Evolutionary conservation across 331 rosid genomes (phyloP), one percentile per base, ranked within the genome.

Genomic region (Cydonia oblonga): DNA sequence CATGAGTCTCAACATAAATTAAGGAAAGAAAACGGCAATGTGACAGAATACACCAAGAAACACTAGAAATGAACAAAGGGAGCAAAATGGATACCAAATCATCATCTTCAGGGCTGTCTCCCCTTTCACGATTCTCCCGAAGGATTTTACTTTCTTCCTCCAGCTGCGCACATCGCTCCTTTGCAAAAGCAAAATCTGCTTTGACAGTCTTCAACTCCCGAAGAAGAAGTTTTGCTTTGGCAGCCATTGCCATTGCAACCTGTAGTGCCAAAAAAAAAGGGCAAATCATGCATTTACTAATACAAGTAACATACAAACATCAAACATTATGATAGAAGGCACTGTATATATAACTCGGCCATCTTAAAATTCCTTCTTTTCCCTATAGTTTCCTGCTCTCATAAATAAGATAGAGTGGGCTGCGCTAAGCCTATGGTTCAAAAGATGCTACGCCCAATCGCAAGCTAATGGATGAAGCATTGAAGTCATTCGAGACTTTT

Each of bases 231-330:
- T 93, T 93, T 67, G 98, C 98, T 89, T 93, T 91, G 46, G 98
- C 96, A 78, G 98, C 98, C 98, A 93, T 93, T 67, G 98, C 98
- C 98, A 93, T 93, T 53, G 98, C 96, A 85, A 93, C 98, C 98
- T 93, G 90, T 54, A 59, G 66, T 12, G 74, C 78, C 79, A 65
- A 49, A 15, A 15, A 35, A 77, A 73, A 49, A 81, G 60, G 69
- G 68, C 61, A 79, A 83, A 87, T 51, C 30, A 75, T 64, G 77
- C 79, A 69, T 70, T 74, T 38, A 26, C 7, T 66, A 64, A 46
- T 16, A 63, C 58, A 76, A 53, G 51, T 23, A 62, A 38, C 25
- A 10, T 30, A 68, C 16, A 71, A 9, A 5, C 66, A 70, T 33
- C 24, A 64, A 71, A 68, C 22, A 54, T 46, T 61, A 64, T 52